These are phyloP conservation scores for Oryza glumipatula DNA, from an alignment of 176 grass and related monocot species.

Conservation along the genomic window DNA sequence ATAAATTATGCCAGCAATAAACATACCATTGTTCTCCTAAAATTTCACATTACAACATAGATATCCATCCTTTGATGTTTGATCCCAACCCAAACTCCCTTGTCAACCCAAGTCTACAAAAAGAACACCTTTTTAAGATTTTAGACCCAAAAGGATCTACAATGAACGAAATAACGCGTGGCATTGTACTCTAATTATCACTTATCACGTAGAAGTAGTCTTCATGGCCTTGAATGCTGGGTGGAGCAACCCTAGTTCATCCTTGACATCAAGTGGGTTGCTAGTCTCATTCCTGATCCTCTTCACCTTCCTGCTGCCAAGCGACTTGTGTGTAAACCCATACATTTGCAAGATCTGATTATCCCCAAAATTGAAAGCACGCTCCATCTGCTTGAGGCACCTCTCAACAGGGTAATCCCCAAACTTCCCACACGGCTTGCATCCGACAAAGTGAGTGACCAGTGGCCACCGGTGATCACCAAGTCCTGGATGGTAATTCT, in stretches of 20 bases:
- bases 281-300: constrained; percentile 93
- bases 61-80: constrained; percentile 38
- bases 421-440: constrained; percentile 96
- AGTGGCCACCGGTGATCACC: constrained; percentile 96
- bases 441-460: constrained; percentile 97
- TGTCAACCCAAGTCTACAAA: constrained; percentile 49
- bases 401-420: constrained; percentile 95
- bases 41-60: constrained; percentile 54
- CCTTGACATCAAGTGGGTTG: constrained; percentile 71
- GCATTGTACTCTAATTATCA: constrained; percentile 40
- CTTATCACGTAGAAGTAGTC: constrained; percentile 52
- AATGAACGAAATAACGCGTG: constrained; percentile 67
- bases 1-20: constrained; percentile 50
- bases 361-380: constrained; percentile 96
- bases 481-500: constrained; percentile 94
- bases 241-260: constrained; percentile 91
- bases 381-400: constrained; percentile 99
- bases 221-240: constrained; percentile 83
- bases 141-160: constrained; percentile 57
- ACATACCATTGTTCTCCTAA: constrained; percentile 50
- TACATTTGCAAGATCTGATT: constrained; percentile 99
- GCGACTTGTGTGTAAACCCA: constrained; percentile 87
- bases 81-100: constrained; percentile 28
- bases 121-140: constrained; percentile 46
- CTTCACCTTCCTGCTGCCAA: constrained; percentile 81